Base-by-base conservation (phyloP, 1,284 basidiomycete genomes). In the Malassezia yamatoensis region DNA sequence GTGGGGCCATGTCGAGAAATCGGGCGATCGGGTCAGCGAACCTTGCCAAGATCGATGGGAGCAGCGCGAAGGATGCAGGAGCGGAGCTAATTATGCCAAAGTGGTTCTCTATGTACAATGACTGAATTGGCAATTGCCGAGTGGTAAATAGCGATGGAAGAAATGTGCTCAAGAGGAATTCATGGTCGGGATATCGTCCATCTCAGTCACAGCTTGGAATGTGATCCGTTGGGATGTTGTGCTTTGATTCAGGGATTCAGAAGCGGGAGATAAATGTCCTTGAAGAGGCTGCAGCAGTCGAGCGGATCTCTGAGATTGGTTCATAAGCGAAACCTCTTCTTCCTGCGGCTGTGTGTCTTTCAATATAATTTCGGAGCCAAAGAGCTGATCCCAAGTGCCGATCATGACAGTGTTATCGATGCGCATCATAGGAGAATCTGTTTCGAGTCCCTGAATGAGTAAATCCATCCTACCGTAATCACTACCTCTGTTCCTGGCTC, bases 361-460 rank as follows among this genome's bases (percentile, higher is more conserved):
- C 21, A 58, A 45, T 29, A 58, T 42, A 16, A 58, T 58, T 18
- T 52, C 55, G 42, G 45, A 49, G 16, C 55, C 55, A 7, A 58
- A 18, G 16, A 58, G 40, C 39, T 48, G 41, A 32, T 58, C 55
- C 45, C 49, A 53, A 29, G 16, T 15, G 6, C 55, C 55, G 20
- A 21, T 33, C 45, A 58, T 38, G 16, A 58, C 55, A 11, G 45
- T 58, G 12, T 43, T 42, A 6, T 44, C 55, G 11, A 53, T 13
- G n/a, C 53, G 52, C 13, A 58, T 38, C 37, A 58, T 42, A 5
- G 55, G 55, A 41, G 51, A 49, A 0, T 40, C 42, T 7, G 55
- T 53, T n/a, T 58, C 51, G 21, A 58, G 50, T 5, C 55, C 55
- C 55, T 58, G 39, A 24, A 36, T 55, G 29, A 55, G 43, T n/a